These are phyloP conservation scores for Penicillium aurantiogriseum DNA, from an alignment of 2,329 filamentous ascomycete genomes.

Conservation along the genomic window DNA sequence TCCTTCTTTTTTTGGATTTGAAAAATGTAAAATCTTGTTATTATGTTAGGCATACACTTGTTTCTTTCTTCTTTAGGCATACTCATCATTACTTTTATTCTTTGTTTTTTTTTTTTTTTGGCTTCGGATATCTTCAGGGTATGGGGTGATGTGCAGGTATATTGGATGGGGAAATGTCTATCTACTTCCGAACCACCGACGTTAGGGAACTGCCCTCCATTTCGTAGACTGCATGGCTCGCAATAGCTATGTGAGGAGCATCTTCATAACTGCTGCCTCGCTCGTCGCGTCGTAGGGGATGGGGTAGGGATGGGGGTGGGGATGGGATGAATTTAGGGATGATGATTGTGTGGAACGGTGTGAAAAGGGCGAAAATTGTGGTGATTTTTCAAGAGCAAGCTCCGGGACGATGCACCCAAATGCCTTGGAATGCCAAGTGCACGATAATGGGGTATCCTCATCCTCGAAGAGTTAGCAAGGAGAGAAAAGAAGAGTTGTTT, in stretches of 20 bases:
- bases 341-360: constrained; percentile 7
- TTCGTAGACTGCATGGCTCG: constrained; percentile 27
- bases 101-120: background rate
- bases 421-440: constrained; percentile 11
- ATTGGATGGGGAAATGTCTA: constrained; percentile 35
- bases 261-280: constrained; percentile 32
- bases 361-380: constrained; percentile 11
- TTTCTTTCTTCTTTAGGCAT: background rate
- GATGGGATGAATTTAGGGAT: constrained; percentile 10
- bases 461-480: constrained; percentile 3
- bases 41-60: background rate
- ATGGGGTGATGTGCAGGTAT: constrained; percentile 29
- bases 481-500: constrained; percentile 14
- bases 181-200: constrained; percentile 34
- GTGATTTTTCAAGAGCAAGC: constrained; percentile 14
- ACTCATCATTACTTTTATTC: constrained; percentile 1
- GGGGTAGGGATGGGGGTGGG: constrained; percentile 15
- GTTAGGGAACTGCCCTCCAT: constrained; percentile 21
- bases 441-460: constrained; percentile 7
- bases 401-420: constrained; percentile 14
- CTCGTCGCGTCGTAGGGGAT: constrained; percentile 22
- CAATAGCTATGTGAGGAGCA: constrained; percentile 27
- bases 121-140: constrained; percentile 5
- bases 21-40: too few relatives aligned
- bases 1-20: background rate